These are phyloP conservation scores for Knoxdaviesia proteae DNA, from an alignment of 2,329 filamentous ascomycete genomes.

Conservation along the genomic window DNA sequence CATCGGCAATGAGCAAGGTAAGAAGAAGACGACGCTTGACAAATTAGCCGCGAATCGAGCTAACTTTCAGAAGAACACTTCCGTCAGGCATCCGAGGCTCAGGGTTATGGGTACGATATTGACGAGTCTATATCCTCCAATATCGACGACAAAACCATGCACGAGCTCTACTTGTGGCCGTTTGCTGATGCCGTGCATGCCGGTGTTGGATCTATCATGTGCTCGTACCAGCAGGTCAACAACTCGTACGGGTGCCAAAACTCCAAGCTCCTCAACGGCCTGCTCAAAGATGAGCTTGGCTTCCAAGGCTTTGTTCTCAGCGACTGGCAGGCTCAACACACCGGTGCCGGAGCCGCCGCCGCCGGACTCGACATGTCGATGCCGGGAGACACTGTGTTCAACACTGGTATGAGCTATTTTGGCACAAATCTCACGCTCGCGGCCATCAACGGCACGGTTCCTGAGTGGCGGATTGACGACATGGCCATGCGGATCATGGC, in stretches of 20 bases:
- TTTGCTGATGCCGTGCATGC: conserved; percentile 53
- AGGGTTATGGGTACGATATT: conserved; percentile 34
- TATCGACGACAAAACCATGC: conserved; percentile 52
- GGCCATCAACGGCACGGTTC: conserved; percentile 73
- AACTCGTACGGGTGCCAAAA: conserved; percentile 68
- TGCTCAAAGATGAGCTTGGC: conserved; percentile 60
- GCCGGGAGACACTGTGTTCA: conserved; percentile 66
- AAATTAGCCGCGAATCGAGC: neutral
- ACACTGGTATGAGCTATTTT: conserved; percentile 55
- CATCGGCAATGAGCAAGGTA: conserved; percentile 49
- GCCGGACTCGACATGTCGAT: conserved; percentile 76
- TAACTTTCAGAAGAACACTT: conserved; percentile 36
- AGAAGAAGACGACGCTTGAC: neutral
- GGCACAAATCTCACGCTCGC: conserved; percentile 74
- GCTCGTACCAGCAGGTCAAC: conserved; percentile 60
- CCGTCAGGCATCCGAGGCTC: conserved; percentile 38
- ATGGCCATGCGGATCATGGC: conserved; percentile 74
- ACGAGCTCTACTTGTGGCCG: conserved; percentile 61
- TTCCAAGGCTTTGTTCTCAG: conserved; percentile 66
- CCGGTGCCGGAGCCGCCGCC: conserved; percentile 41
- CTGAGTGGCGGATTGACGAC: conserved; percentile 73
- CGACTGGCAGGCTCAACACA: conserved; percentile 64
- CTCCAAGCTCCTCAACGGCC: conserved; percentile 50
- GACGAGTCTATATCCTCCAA: conserved; percentile 38
- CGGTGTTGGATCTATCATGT: conserved; percentile 43